Base-by-base conservation (phyloP, 2,329 filamentous ascomycete genomes). In the Xylariales sp. region DNA sequence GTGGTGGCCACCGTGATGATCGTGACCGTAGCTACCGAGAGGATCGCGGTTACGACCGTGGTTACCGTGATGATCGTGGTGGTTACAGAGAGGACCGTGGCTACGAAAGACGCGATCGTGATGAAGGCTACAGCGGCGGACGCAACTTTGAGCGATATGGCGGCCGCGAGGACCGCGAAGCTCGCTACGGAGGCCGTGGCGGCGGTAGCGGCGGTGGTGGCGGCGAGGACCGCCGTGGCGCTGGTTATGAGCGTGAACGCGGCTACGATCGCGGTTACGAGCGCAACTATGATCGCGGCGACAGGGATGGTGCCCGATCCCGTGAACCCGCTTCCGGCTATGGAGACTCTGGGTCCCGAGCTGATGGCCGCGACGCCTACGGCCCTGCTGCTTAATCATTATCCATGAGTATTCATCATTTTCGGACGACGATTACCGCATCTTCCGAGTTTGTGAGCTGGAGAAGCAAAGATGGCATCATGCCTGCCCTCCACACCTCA, bases 211-310 rank as follows among this genome's bases (percentile, higher is more conserved):
- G 53, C 37, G 55, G 60, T 40, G 52, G 56, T 41, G 56, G 57
- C 29, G 34, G 38, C 27, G 33, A 38, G 18, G 27, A 21, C 25
- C 33, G 25, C 18, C 34, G 38, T 15, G 41, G 41, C 20, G 34
- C 31, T 27, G 29, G 41, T 32, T 32, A 39, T 19, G 30, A 14
- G 12, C 49, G 51, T 30, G 42, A 47, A 25, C 38, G 49, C 33
- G 35, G 38, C 23, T 42, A 50, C 41, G 51, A 53, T 25, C 49
- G 72, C 13, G 65, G 69, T 43, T 19, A 14, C 24, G 73, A 73
- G 12, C 65, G 69, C 35, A 50, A 56, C 41, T 73, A 73, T 33
- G 70, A 78, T 37, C 68, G 69, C 41, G 67, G 74, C 14, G 69
- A 72, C 33, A 62, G 56, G 14, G 56, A 57, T 30, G 52, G 38